These are phyloP conservation scores for Suillus occidentalis DNA, from an alignment of 768 basidiomycete species.

Conservation along the genomic window DNA sequence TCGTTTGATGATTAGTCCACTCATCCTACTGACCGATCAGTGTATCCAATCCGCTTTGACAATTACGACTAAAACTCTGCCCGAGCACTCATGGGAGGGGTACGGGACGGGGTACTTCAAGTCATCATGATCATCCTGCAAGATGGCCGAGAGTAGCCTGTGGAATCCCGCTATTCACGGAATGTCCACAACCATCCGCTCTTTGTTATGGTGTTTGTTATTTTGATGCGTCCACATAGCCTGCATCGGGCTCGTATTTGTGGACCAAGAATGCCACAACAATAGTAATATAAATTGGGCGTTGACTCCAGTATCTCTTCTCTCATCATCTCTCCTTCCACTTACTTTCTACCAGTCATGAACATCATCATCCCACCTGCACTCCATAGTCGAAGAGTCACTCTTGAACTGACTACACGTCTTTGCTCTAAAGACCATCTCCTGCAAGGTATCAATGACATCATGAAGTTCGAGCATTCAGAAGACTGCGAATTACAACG, in stretches of 20 bases:
- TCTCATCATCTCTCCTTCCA: conserved; percentile 7
- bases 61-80: neutral
- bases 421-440: conserved; percentile 30
- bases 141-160: neutral
- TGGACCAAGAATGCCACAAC: conserved; percentile 21
- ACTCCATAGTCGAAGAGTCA: conserved; percentile 26
- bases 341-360: neutral
- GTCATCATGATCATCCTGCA: neutral
- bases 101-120: neutral
- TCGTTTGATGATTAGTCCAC: neutral
- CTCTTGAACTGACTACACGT: conserved; percentile 28
- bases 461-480: conserved; percentile 20
- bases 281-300: conserved; percentile 18
- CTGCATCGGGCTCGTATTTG: neutral
- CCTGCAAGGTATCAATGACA: conserved; percentile 28
- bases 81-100: neutral
- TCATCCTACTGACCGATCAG: no score
- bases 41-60: neutral
- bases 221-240: neutral
- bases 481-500: conserved; percentile 21
- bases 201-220: neutral
- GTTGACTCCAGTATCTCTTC: conserved; percentile 9
- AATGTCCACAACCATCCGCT: conserved; percentile 8
- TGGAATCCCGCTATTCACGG: neutral
- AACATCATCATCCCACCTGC: conserved; percentile 14